Evolutionary conservation across 2,329 filamentous ascomycete species (phyloP), one percentile per base, ranked within the genome.

Genomic region (Cladosporium austrohemisphaericum): DNA sequence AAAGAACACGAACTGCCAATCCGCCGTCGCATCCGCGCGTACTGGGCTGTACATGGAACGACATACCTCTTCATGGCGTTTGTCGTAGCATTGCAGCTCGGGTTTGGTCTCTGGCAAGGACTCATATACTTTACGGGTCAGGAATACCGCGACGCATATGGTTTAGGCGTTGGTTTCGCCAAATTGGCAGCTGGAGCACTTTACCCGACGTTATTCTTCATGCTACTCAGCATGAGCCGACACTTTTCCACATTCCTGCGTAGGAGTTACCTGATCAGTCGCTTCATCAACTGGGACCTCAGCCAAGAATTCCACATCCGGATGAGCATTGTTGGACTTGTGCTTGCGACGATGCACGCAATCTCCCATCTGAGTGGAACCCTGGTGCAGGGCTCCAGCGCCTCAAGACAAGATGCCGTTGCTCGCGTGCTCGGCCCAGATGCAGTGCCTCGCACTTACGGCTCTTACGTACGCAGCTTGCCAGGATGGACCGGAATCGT

Each of bases 121-220:
- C 68, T 78, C 58, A 79, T 76, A 52, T 81, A 79, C 57, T 60
- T 73, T 38, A 73, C 68, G 0, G 69, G 66, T 1, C 57, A 64
- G 1, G 54, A 67, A 9, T 78, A 76, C 50, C 71, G 72, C 13
- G 70, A 68, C 11, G 77, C 73, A 0, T 74, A 80, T 14, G 78
- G 77, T 10, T 79, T 77, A 76, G 78, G 78, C 5, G 71, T 78
- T 6, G 74, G 78, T 3, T 58, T 81, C 41, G 74, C 78, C 3
- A 81, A 81, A 61, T 73, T 75, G 0, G 74, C 68, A 35, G 77
- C 78, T 8, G 79, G 79, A 3, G 72, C 75, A 0, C 57, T 81
- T 1, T 81, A 80, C 41, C 77, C 77, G 14, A 80, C 77, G 1
- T 71, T 81, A 49, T 80, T 80, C 64, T 80, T 81, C 55, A 67